These are phyloP conservation scores for Diplosphaera chodatii DNA, from an alignment of 139 green algal genomes.

Conservation along the genomic window DNA sequence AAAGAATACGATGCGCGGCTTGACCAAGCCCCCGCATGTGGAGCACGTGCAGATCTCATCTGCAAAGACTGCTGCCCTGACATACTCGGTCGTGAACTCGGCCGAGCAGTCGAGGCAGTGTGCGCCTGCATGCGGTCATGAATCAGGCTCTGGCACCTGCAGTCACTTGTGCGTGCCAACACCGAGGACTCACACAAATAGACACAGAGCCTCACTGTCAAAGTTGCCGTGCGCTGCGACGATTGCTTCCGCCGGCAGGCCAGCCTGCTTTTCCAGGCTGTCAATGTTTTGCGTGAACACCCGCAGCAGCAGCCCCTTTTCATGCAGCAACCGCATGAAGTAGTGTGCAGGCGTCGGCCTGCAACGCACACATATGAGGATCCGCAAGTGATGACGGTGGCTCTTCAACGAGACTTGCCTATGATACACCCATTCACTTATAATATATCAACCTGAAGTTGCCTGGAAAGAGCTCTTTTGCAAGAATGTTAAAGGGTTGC, in stretches of 20 bases:
- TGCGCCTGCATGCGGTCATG: slow-evolving; percentile 34
- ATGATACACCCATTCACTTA: too few species aligned
- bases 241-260: slow-evolving; percentile 44
- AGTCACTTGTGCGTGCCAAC: too few species aligned
- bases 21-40: slow-evolving; percentile 61
- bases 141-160: too few species aligned
- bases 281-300: slow-evolving; percentile 85
- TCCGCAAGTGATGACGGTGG: too few species aligned
- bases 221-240: slow-evolving; percentile 88
- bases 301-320: slow-evolving; percentile 76
- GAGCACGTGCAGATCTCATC: slow-evolving; percentile 21
- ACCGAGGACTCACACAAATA: too few species aligned
- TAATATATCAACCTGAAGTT: slow-evolving; percentile 33
- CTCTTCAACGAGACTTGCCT: too few species aligned
- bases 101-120: slow-evolving; percentile 47
- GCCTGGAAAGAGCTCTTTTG: slow-evolving; percentile 64
- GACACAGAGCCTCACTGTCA: slow-evolving; percentile 60
- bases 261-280: slow-evolving; percentile 53
- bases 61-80: slow-evolving; percentile 34
- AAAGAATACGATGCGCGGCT: slow-evolving; percentile 90
- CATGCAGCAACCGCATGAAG: slow-evolving; percentile 75
- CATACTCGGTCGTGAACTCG: slow-evolving; percentile 30
- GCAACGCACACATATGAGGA: too few species aligned
- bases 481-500: slow-evolving; percentile 65
- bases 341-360: slow-evolving; percentile 67